Base-by-base conservation (phyloP, 441 rosid species). In the Populus trichocarpa region DNA sequence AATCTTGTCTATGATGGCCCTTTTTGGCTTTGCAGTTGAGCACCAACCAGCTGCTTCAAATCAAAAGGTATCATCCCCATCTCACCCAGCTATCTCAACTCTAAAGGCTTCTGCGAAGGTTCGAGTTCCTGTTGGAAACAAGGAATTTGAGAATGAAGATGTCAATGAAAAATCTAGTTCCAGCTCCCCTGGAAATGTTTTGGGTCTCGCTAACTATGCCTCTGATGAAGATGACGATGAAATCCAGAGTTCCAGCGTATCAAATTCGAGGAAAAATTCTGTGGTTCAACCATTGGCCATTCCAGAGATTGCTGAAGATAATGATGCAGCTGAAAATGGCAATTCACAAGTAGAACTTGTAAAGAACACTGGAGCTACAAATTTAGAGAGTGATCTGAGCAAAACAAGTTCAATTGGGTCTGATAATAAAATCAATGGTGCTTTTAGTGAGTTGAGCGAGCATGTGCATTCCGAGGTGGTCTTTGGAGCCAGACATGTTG, bases 151-250 rank as follows among this genome's bases (percentile, higher is more conserved):
- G 67, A 75, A 79, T 70, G 89, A 79, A 74, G 87, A 82, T 77
- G 78, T 66, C 77, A 79, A 78, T 77, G 92, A 86, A 83, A 90
- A 86, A 61, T 83, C 89, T 81, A 86, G 89, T 84, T 85, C 92
- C 40, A 84, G 88, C 74, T 81, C 88, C 57, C 87, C 91, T 69
- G 95, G 90, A 78, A 90, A 92, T 90, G 78, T 96, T 36, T 83
- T 94, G 81, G 99, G 99, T 84, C 99, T 96, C 79, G 98, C 85
- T 81, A 94, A 85, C 85, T 96, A 96, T 89, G 91, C 92, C 76
- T 89, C 99, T 74, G 99, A 96, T 72, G 96, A 94, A 63, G 91
- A 85, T 20, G 90, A 82, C 10, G 88, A 87, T 80, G 94, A 88
- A 87, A 80, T 77, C 66, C 86, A 85, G 78, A 87, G 83, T 81